These are phyloP conservation scores for Arabidopsis lyrata DNA, from an alignment of 441 rosid species.

Conservation along the genomic window DNA sequence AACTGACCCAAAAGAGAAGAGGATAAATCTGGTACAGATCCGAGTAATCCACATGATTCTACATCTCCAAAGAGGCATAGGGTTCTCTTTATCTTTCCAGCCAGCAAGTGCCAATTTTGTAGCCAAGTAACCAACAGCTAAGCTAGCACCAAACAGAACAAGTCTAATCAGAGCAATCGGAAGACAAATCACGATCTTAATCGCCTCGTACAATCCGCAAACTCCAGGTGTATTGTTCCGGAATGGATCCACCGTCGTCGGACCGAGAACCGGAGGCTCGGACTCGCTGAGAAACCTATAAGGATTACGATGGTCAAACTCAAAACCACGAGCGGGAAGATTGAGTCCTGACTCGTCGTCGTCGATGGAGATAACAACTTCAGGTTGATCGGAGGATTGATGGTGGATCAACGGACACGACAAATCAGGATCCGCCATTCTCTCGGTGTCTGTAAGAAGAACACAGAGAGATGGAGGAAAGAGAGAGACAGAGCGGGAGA, in stretches of 20 bases:
- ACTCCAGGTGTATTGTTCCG: conserved; percentile 63
- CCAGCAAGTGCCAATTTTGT: conserved; percentile 78
- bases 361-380: conserved; percentile 55
- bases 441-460: conserved; percentile 20
- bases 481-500: conserved; percentile 37
- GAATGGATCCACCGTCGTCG: conserved; percentile 77
- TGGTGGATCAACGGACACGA: conserved; percentile 62
- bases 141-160: conserved; percentile 66
- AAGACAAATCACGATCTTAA: conserved; percentile 70
- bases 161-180: conserved; percentile 76
- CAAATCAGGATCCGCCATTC: conserved; percentile 64
- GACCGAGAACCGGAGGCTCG: conserved; percentile 54
- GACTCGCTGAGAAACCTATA: conserved; percentile 59
- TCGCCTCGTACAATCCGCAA: conserved; percentile 71
- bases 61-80: conserved; percentile 90
- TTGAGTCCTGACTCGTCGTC: conserved; percentile 35
- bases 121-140: conserved; percentile 69
- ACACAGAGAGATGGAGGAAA: conserved; percentile 19
- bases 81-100: conserved; percentile 85
- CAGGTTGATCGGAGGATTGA: conserved; percentile 52
- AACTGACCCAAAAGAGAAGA: conserved; percentile 86
- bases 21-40: conserved; percentile 71
- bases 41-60: conserved; percentile 94
- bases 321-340: conserved; percentile 32
- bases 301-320: conserved; percentile 49